Evolutionary conservation across 106 monocot species (phyloP), one percentile per base, ranked within the genome.

Genomic region (Alisma plantagoaquatica): DNA sequence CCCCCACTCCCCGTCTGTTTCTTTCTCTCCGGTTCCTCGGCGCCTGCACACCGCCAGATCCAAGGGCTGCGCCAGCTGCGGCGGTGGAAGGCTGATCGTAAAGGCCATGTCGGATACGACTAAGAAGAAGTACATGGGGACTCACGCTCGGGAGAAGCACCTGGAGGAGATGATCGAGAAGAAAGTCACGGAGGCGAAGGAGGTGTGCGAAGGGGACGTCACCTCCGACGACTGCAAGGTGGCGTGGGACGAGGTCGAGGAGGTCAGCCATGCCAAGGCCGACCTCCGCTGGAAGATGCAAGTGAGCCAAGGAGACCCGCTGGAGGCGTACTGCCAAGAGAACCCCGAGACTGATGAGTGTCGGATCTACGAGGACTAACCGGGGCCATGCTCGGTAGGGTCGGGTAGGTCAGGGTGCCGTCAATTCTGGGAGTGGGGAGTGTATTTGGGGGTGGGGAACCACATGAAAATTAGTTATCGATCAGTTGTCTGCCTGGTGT

Each of bases 161-260:
- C 80, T 90, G 70, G 43, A 80, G 42, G 71, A 65, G 60, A 63
- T 90, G 74, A 77, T 90, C 21, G 80, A 80, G 84, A 60, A 56
- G 69, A 90, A 83, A 77, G 76, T 90, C 68, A 64, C 51, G 43
- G 84, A 90, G 74, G 90, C 90, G 53, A 84, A 59, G 49, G 69
- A 77, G 77, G 72, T 29, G 8, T 90, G 90, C 73, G 74, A 45
- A 9, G 83, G 71, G 28, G 74, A 66, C 56, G 53, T 51, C 22
- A 25, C 23, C 0, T 79, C 76, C 2, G 77, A 73, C 3, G 76
- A 60, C 28, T 90, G 83, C 79, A 66, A 47, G 62, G 89, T 90
- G 23, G 83, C 80, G 12, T 90, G 89, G 89, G 89, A 90, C 56
- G 83, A 90, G 77, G 89, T 90, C 29, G 89, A 90, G 73, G 89